Conservation (phyloP, 208 protist genomes). For the Trichomonas gallinae region DNA sequence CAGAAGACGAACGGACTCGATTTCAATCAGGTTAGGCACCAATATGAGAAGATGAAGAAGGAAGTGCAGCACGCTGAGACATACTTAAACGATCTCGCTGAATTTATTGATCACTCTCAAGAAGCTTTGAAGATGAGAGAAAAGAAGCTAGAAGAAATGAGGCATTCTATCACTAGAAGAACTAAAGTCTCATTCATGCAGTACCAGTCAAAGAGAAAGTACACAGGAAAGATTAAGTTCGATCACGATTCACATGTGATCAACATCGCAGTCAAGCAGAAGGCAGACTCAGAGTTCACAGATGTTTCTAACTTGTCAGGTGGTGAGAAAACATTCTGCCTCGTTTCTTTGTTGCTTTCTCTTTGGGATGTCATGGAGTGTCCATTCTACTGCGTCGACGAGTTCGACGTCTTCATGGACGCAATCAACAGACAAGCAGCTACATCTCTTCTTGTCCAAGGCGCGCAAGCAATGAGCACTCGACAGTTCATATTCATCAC, state of each 20-base stretch:
- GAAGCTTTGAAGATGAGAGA: not conserved
- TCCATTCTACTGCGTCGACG: constrained; percentile 9
- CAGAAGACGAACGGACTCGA: not conserved
- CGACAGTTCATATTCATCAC: constrained; percentile 17
- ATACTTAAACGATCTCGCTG: not conserved
- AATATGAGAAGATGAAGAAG: not conserved
- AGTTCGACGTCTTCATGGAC: constrained; percentile 12
- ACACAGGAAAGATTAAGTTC: not conserved
- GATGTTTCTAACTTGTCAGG: not conserved
- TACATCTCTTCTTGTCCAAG: not conserved
- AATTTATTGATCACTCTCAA: not conserved
- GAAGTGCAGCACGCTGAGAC: not conserved
- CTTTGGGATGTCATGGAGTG: constrained; percentile 21
- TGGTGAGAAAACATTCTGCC: not conserved
- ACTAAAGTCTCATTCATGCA: not conserved
- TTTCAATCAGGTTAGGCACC: not conserved
- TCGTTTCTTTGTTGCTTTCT: not conserved
- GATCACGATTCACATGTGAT: not conserved
- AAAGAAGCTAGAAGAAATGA: not conserved
- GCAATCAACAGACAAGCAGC: not conserved
- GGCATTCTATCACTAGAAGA: not conserved
- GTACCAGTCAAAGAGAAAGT: not conserved
- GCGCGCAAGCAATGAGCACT: not conserved
- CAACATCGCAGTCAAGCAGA: not conserved
- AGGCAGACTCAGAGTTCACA: not conserved